Percentiles rank a stretch among this genome's conserved stretches.
Evolutionary conservation across 164 flowering plant genomes (phyloP).

Genomic region (Magnolia sinica): DNA sequence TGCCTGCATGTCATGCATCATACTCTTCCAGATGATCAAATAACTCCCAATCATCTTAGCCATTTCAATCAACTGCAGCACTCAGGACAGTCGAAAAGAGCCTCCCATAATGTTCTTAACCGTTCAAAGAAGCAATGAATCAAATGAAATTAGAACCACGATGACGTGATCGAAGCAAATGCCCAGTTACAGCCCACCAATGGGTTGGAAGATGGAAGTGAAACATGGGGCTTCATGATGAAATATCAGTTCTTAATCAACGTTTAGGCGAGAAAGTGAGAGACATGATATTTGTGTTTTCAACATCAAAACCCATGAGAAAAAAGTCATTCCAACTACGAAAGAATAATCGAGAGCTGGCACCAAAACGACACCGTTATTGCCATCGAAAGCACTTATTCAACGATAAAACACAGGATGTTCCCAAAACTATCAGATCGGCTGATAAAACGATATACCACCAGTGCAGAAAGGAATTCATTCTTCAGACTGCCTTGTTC

Average conservation of each 20-base stretch:
- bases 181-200: no score
- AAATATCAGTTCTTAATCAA: not conserved
- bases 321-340: not conserved
- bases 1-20: no score
- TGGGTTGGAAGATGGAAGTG: not conserved
- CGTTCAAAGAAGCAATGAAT: no score
- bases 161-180: not conserved
- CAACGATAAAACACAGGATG: not conserved
- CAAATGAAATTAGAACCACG: not conserved
- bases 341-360: not conserved
- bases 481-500: conserved; percentile 10
- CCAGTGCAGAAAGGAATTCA: not conserved
- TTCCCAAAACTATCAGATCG: not conserved
- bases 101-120: no score
- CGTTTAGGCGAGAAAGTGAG: no score
- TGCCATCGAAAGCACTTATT: not conserved
- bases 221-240: not conserved
- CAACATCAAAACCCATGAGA: not conserved
- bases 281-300: not conserved
- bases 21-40: no score
- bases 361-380: not conserved
- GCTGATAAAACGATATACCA: not conserved
- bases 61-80: no score
- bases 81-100: no score
- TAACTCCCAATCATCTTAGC: no score